Conservation (phyloP, 148 eudicot genomes). For the Chenopodium quinoa region DNA sequence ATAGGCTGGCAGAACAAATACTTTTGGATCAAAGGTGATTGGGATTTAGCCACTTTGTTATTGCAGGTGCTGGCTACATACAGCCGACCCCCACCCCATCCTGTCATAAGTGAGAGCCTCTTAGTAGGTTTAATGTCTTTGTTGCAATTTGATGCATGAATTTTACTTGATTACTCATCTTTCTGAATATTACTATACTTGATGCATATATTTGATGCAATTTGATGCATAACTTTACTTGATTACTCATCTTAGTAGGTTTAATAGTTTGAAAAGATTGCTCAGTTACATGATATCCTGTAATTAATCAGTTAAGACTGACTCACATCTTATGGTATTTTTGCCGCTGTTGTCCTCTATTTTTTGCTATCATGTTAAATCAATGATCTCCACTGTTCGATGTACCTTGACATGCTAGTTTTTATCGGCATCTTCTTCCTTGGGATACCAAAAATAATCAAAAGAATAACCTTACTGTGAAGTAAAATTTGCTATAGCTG, state of each 20-base stretch:
- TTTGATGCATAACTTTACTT: background rate
- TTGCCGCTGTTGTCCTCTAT: constrained; percentile 3
- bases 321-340: background rate
- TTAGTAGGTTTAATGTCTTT: background rate
- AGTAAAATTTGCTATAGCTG: background rate
- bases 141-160: background rate
- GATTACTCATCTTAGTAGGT: background rate
- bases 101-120: background rate
- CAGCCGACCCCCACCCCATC: background rate
- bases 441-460: too few relatives aligned
- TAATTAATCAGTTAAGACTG: background rate
- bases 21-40: background rate
- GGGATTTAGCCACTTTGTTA: background rate
- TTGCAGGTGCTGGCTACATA: background rate
- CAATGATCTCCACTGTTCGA: background rate
- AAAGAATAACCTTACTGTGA: too few relatives aligned
- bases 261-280: background rate
- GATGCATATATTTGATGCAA: background rate
- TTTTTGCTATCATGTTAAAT: background rate
- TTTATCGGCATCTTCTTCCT: background rate
- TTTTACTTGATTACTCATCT: background rate
- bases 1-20: background rate
- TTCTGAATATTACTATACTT: background rate
- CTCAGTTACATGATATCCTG: background rate
- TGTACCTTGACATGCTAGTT: background rate